Evolutionary conservation across 169 alveolate species (phyloP).

Genomic region (Perkinsus olseni): DNA sequence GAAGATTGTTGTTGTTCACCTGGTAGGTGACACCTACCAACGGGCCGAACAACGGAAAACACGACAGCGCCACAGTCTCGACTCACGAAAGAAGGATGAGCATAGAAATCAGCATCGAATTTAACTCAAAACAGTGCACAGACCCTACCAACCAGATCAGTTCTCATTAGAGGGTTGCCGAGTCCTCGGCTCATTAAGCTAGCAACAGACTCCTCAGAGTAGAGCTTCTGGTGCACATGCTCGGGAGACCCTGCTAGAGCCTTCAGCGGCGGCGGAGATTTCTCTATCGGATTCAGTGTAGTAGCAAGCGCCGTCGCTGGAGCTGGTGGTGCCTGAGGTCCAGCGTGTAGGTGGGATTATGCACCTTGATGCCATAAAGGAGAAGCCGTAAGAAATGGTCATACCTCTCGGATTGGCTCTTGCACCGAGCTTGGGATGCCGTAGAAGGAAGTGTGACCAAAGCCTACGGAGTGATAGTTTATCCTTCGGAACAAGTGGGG

Average conservation of each 20-base stretch:
- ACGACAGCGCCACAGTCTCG: too few species aligned
- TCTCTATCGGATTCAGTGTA: background rate
- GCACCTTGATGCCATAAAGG: too few species aligned
- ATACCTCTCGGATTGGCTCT: background rate
- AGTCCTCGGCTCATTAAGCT: background rate
- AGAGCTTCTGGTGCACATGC: background rate
- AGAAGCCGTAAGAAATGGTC: too few species aligned
- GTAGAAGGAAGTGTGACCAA: background rate
- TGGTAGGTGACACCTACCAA: too few species aligned
- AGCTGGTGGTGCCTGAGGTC: background rate
- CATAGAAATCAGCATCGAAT: too few species aligned
- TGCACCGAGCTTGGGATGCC: background rate
- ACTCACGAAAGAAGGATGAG: too few species aligned
- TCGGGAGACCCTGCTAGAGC: background rate
- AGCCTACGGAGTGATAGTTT: too few species aligned
- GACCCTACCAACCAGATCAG: background rate
- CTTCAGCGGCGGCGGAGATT: background rate
- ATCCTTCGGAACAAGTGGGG: too few species aligned
- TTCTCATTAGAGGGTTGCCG: background rate
- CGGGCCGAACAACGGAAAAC: too few species aligned
- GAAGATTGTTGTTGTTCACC: background rate
- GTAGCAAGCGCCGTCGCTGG: background rate
- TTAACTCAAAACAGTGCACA: too few species aligned
- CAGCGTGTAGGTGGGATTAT: background rate
- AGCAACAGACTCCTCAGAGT: background rate